Evolutionary conservation across 768 basidiomycete species (phyloP).

Genomic region (Trametes punicea): DNA sequence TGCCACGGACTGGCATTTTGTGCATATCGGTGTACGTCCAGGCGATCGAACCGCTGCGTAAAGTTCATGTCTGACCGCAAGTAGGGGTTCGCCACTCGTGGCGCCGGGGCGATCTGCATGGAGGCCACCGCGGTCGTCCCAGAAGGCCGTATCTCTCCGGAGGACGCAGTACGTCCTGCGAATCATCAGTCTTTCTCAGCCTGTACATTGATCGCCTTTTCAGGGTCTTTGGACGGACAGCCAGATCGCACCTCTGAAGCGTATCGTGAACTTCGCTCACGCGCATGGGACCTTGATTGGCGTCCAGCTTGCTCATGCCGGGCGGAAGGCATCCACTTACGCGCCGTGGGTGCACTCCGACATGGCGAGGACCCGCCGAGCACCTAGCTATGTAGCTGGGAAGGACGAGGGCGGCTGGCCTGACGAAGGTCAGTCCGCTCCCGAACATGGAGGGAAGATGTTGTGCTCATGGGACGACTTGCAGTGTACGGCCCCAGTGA

Average conservation of each 20-base stretch:
- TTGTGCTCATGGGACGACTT: not conserved
- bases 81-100: constrained; percentile 64
- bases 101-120: constrained; percentile 64
- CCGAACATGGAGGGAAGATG: not conserved
- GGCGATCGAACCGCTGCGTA: constrained; percentile 3
- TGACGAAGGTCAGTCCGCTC: constrained; percentile 43
- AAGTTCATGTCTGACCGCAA: not conserved
- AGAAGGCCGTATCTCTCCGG: constrained; percentile 73
- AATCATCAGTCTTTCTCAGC: not conserved
- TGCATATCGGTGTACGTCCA: constrained; percentile 70
- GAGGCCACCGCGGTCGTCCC: constrained; percentile 76
- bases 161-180: constrained; percentile 56
- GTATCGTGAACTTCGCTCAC: constrained; percentile 73
- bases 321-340: constrained; percentile 67
- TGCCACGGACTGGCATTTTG: constrained; percentile 80
- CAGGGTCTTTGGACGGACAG: constrained; percentile 73
- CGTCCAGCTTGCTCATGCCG: constrained; percentile 77
- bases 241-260: constrained; percentile 66
- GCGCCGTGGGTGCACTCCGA: constrained; percentile 61
- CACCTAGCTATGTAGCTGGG: constrained; percentile 35
- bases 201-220: not conserved
- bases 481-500: constrained; percentile 62
- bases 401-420: constrained; percentile 70
- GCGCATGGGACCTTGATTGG: constrained; percentile 68
- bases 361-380: constrained; percentile 31